Conservation (phyloP, 2,329 filamentous ascomycete genomes). For the Aschersonia sp. region DNA sequence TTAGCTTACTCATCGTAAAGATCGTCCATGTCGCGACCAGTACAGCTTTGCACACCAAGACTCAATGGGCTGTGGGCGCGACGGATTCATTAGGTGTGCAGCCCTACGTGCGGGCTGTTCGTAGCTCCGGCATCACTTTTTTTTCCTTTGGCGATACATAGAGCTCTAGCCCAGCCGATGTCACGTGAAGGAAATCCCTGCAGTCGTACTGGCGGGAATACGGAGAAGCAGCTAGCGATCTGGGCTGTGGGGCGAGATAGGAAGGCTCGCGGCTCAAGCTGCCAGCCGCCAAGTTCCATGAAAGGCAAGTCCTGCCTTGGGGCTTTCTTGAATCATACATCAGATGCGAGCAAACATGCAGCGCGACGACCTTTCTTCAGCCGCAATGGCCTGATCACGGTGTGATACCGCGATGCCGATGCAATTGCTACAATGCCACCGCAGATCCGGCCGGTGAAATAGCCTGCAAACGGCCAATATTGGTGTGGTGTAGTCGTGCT, state of each 20-base stretch:
- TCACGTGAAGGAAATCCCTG: too few relatives aligned
- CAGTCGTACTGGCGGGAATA: too few relatives aligned
- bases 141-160: too few relatives aligned
- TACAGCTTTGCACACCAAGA: conserved; percentile 2
- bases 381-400: background rate
- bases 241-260: too few relatives aligned
- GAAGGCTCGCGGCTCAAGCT: too few relatives aligned
- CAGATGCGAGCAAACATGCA: background rate
- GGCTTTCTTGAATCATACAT: background rate
- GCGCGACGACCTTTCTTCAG: background rate
- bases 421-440: background rate
- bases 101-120: too few relatives aligned
- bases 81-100: background rate
- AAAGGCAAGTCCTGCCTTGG: background rate
- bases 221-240: too few relatives aligned
- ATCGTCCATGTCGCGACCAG: conserved; percentile 59
- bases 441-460: background rate
- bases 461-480: too few relatives aligned
- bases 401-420: background rate
- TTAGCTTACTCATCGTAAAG: conserved; percentile 77
- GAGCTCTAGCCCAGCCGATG: too few relatives aligned
- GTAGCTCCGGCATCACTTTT: too few relatives aligned
- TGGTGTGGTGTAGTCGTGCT: too few relatives aligned
- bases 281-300: too few relatives aligned
- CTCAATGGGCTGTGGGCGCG: conserved; percentile 10